Conservation (phyloP, 257 asterid genomes). For the Solanum chmielewskii region DNA sequence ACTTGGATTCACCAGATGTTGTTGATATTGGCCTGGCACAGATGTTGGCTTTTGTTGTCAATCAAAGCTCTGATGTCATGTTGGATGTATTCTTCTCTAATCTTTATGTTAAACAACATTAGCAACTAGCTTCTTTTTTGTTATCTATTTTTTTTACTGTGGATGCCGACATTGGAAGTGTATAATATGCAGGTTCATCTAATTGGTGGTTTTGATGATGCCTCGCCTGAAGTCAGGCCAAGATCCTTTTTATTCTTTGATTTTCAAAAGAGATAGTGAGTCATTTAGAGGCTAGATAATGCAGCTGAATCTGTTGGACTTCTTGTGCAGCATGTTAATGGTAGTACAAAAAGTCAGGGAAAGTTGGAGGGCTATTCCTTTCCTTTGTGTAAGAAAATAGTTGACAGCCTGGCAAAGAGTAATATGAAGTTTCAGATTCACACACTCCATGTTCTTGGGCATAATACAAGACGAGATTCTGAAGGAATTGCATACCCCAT, state of each 20-base stretch:
- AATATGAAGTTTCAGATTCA: constrained; percentile 53
- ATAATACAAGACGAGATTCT: constrained; percentile 62
- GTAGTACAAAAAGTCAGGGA: constrained; percentile 3
- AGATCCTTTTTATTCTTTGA: constrained; percentile 9
- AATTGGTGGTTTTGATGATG: constrained; percentile 74
- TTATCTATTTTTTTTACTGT: background rate
- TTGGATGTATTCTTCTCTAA: constrained; percentile 45
- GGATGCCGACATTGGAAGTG: constrained; percentile 6
- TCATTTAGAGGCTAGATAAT: constrained; percentile 4
- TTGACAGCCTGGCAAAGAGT: constrained; percentile 45
- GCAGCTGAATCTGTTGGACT: constrained; percentile 11
- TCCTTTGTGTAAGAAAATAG: constrained; percentile 72
- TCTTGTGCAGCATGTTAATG: constrained; percentile 37
- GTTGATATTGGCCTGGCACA: constrained; percentile 66
- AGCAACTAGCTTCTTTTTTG: background rate
- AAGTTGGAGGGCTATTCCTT: constrained; percentile 51
- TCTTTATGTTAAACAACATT: background rate
- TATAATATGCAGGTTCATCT: constrained; percentile 72
- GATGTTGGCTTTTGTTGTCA: constrained; percentile 63
- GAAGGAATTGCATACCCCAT: constrained; percentile 61
- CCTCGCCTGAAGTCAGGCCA: constrained; percentile 48
- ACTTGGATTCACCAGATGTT: constrained; percentile 67
- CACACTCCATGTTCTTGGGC: constrained; percentile 74
- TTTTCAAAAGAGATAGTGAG: constrained; percentile 2
- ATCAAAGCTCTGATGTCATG: constrained; percentile 34